Conservation (phyloP, 148 eudicot species). For the Pharnaceum exiguum region DNA sequence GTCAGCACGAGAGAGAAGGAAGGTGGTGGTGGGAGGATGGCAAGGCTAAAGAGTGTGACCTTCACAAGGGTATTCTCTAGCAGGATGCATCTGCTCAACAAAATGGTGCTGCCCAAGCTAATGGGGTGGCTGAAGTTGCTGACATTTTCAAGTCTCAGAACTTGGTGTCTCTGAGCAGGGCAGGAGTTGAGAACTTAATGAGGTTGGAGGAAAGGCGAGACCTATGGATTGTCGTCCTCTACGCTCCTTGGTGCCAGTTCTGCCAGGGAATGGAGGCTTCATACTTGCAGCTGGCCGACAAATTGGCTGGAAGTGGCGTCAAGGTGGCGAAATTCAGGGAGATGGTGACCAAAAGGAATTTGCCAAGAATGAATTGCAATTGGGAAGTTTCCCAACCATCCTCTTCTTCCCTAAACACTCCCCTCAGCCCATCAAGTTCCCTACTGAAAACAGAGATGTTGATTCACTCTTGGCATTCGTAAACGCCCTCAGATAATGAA, state of each 20-base stretch:
- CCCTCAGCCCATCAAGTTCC: constrained; percentile 54
- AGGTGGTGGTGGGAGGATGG: constrained; percentile 94
- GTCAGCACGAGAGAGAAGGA: constrained; percentile 75
- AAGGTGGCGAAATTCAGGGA: constrained; percentile 64
- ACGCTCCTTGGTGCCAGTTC: constrained; percentile 74
- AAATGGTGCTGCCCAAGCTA: constrained; percentile 30
- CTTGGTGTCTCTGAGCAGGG: constrained; percentile 42
- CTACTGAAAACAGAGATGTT: constrained; percentile 62
- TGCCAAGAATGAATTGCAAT: constrained; percentile 52
- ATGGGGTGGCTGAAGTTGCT: constrained; percentile 26
- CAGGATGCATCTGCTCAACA: constrained; percentile 16
- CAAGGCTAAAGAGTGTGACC: constrained; percentile 73
- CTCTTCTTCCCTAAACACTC: constrained; percentile 64
- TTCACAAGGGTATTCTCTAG: constrained; percentile 63
- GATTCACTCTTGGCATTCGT: constrained; percentile 62
- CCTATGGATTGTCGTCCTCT: constrained; percentile 56
- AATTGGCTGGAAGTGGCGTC: constrained; percentile 45
- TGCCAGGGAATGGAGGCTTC: constrained; percentile 77
- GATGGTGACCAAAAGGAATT: constrained; percentile 60
- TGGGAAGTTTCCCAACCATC: constrained; percentile 58
- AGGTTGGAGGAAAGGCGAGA: constrained; percentile 45
- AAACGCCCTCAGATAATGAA: constrained; percentile 42
- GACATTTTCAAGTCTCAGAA: constrained; percentile 40
- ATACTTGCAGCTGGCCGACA: constrained; percentile 48
- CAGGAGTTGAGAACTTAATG: constrained; percentile 54